phyloP scores from a whole-genome alignment of 805 yeast genomes.

The Spathaspora arborariae region DNA sequence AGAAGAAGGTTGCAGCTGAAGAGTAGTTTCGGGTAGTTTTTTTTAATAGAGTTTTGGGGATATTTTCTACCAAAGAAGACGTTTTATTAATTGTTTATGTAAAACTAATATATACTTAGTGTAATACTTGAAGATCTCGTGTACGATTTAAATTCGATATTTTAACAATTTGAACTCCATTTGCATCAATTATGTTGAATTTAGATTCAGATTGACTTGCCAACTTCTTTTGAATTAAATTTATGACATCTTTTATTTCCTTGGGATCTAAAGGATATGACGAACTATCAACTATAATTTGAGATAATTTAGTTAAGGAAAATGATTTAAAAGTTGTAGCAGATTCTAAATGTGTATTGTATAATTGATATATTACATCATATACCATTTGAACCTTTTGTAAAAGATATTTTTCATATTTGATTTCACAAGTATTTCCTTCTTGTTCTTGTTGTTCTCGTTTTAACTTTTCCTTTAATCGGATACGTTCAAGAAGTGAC shows the following conservation, averaged over 20 bases:
- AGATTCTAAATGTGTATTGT: slow-evolving; percentile 3
- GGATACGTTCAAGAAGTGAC: slow-evolving; percentile 34
- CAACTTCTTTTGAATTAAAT: slow-evolving; percentile 17
- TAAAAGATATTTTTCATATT: slow-evolving; percentile 18
- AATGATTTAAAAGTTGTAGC: slow-evolving; percentile 12
- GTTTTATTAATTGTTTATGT: neutral
- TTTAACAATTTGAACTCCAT: slow-evolving; percentile 23
- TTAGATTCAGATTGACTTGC: slow-evolving; percentile 1
- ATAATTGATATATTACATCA: slow-evolving; percentile 30
- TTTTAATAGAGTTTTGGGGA: neutral
- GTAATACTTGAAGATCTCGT: slow-evolving; percentile 17
- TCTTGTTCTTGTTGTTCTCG: slow-evolving; percentile 9
- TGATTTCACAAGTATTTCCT: slow-evolving; percentile 17
- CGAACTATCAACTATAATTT: slow-evolving; percentile 31
- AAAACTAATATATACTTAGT: neutral
- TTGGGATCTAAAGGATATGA: slow-evolving; percentile 24
- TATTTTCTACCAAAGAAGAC: neutral
- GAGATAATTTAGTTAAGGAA: slow-evolving; percentile 22
- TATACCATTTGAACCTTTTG: slow-evolving; percentile 30
- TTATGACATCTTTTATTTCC: slow-evolving; percentile 28
- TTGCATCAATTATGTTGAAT: slow-evolving; percentile 19
- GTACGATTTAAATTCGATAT: slow-evolving; percentile 23
- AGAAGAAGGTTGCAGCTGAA: neutral
- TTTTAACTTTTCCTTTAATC: slow-evolving; percentile 28
- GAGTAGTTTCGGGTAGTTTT: neutral